A percentile compares a stretch with the other conserved stretches of the same genome.
These are phyloP conservation scores for Suillus alpinus DNA, from an alignment of 768 basidiomycete species.

Conservation along the genomic window DNA sequence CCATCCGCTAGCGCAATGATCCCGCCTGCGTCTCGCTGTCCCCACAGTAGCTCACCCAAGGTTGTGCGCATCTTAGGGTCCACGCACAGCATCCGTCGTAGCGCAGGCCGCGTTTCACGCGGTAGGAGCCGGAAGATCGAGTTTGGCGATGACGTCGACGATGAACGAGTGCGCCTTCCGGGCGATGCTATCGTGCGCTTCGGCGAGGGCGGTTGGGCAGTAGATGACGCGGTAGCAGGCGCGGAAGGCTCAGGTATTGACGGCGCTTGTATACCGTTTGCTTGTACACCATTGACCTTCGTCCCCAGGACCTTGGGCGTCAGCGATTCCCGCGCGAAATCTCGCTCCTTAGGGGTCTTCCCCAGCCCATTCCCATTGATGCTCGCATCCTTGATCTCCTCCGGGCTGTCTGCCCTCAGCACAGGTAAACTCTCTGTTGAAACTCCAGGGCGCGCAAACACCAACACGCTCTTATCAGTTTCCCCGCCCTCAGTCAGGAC, in stretches of 20 bases:
- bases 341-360: background rate
- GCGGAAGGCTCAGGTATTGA: constrained; percentile 1
- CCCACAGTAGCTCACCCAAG: constrained; percentile 85
- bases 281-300: background rate
- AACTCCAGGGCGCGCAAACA: constrained; percentile 70
- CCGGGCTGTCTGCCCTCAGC: background rate
- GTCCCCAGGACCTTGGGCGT: constrained; percentile 7
- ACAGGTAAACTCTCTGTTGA: constrained; percentile 69
- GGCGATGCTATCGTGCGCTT: constrained; percentile 53
- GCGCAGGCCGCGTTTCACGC: constrained; percentile 83
- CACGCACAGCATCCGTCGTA: constrained; percentile 91
- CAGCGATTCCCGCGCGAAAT: constrained; percentile 1
- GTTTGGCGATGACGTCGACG: constrained; percentile 44
- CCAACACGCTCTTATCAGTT: constrained; percentile 74
- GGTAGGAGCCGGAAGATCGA: constrained; percentile 96
- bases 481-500: constrained; percentile 22
- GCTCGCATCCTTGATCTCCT: background rate
- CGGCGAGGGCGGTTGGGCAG: constrained; percentile 54
- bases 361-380: constrained; percentile 3
- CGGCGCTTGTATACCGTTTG: background rate
- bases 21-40: constrained; percentile 68
- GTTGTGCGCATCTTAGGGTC: constrained; percentile 90
- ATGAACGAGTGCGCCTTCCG: constrained; percentile 17
- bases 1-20: constrained; percentile 46
- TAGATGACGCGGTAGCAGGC: constrained; percentile 22